phyloP scores from a whole-genome alignment of 306 rosid species.

The Cucurbita ficifolia region DNA sequence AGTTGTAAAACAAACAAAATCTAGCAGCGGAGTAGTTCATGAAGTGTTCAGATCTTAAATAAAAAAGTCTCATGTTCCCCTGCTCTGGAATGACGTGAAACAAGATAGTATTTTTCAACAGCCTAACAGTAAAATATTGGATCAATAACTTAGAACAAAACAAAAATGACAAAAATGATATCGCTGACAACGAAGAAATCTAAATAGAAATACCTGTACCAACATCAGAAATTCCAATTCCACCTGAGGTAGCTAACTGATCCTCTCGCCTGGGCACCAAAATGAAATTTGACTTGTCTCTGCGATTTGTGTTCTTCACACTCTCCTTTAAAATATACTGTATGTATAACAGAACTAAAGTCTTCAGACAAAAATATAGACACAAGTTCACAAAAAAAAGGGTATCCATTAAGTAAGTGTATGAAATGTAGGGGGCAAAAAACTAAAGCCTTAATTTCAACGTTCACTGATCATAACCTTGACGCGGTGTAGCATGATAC shows the following conservation, averaged over 20 bases:
- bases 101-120: background rate
- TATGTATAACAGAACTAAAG: slow-evolving; percentile 11
- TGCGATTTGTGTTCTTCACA: slow-evolving; percentile 36
- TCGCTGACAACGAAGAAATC: background rate
- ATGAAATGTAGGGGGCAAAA: background rate
- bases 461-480: background rate
- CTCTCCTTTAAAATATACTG: slow-evolving; percentile 84
- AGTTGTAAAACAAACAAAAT: too few relatives aligned
- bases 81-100: background rate
- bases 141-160: background rate
- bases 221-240: slow-evolving; percentile 36
- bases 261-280: slow-evolving; percentile 48
- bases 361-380: background rate
- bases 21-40: background rate
- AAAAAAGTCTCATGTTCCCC: background rate
- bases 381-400: background rate
- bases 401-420: background rate
- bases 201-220: slow-evolving; percentile 27
- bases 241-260: slow-evolving; percentile 37
- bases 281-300: slow-evolving; percentile 47
- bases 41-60: background rate
- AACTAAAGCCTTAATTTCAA: background rate
- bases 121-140: background rate
- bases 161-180: background rate
- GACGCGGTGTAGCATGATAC: background rate